Conservation (phyloP, 2,329 filamentous ascomycete genomes). For the Leptographium wingfieldii region DNA sequence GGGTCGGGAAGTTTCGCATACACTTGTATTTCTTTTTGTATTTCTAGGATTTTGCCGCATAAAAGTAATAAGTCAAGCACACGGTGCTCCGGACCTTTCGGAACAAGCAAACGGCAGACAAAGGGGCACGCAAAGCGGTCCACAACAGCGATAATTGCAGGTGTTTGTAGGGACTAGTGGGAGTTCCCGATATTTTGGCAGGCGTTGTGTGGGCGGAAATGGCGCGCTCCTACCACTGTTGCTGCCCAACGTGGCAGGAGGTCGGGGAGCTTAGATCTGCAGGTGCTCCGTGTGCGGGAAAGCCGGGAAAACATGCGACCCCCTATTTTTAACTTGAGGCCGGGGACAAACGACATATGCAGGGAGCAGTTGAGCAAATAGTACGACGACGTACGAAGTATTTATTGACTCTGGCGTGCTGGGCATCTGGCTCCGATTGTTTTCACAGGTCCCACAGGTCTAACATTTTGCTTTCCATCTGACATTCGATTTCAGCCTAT, state of each 20-base stretch:
- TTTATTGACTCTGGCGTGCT: no score
- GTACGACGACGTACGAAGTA: no score
- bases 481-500: not conserved
- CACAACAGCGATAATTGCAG: not conserved
- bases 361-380: not conserved
- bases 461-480: no score
- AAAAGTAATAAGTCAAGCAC: not conserved
- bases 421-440: not conserved
- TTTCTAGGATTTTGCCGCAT: not conserved
- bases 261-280: not conserved
- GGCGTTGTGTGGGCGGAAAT: not conserved
- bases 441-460: no score
- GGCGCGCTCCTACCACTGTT: not conserved
- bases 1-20: not conserved
- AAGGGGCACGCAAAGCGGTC: not conserved
- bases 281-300: not conserved
- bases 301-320: not conserved
- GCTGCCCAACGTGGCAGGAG: not conserved
- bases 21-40: conserved; percentile 1
- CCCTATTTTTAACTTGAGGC: not conserved
- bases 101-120: not conserved
- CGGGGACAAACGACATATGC: not conserved
- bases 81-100: not conserved
- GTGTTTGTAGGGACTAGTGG: not conserved
- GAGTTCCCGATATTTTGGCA: not conserved